Percentiles rank a stretch among this genome's conserved stretches.
phyloP scores from a whole-genome alignment of 176 grass and related monocot species.

The Ampelocalamus luodianensis region DNA sequence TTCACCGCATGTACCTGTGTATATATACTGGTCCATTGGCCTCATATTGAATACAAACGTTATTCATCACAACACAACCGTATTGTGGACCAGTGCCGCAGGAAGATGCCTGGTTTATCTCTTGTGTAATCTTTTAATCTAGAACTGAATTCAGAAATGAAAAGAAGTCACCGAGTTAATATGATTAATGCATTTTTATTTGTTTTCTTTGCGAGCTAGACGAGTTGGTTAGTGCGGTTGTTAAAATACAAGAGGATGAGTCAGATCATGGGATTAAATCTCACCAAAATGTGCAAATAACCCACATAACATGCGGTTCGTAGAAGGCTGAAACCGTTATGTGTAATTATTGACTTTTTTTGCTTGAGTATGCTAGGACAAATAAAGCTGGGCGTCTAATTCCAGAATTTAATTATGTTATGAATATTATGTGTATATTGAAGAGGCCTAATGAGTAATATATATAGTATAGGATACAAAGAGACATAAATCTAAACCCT shows the following conservation, averaged over 20 bases:
- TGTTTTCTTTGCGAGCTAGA: not conserved
- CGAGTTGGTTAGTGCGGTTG: not conserved
- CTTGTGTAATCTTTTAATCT: not conserved
- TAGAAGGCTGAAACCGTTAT: too few species aligned
- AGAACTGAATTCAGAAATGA: not conserved
- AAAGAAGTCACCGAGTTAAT: not conserved
- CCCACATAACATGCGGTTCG: too few species aligned
- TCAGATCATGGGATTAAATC: not conserved
- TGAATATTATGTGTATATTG: too few species aligned
- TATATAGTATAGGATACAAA: too few species aligned
- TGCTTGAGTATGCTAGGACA: not conserved
- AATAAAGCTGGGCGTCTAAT: not conserved
- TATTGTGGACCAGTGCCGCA: not conserved
- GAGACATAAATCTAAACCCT: too few species aligned
- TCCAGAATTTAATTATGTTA: too few species aligned
- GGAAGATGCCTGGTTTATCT: not conserved
- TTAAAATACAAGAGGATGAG: not conserved
- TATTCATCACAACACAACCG: not conserved
- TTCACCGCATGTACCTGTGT: too few species aligned
- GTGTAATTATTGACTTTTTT: not conserved
- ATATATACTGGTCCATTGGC: too few species aligned
- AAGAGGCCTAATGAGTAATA: too few species aligned
- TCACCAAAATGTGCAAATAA: not conserved
- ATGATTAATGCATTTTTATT: not conserved
- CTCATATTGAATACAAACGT: too few species aligned